Percentiles rank a stretch among this genome's conserved stretches.
Conservation (phyloP, 192 early-diverging fungal genomes). For the Backusella tuberculispora region DNA sequence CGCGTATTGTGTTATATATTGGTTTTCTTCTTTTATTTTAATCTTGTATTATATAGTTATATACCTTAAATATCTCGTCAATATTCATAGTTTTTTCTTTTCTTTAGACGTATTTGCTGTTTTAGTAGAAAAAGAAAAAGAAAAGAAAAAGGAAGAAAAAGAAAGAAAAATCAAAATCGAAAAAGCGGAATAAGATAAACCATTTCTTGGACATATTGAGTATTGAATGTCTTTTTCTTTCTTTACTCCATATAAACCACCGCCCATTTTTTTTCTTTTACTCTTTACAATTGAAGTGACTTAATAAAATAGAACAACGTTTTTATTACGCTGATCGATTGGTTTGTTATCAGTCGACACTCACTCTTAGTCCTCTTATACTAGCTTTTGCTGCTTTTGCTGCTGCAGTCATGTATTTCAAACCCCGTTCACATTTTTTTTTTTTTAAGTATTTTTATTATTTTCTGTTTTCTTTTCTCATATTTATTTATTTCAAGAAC, state of each 20-base stretch:
- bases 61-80: conserved; percentile 46
- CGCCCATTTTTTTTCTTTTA: neutral
- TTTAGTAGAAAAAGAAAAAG: neutral
- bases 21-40: neutral
- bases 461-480: conserved; percentile 2
- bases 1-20: neutral
- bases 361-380: no score
- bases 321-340: no score
- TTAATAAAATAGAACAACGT: no score
- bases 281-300: no score
- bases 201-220: neutral
- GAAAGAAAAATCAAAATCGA: neutral
- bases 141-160: neutral
- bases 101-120: neutral
- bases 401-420: no score
- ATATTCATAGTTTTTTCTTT: conserved; percentile 37
- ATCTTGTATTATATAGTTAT: neutral
- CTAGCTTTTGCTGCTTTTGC: no score
- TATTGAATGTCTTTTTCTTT: neutral
- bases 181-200: neutral
- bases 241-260: neutral
- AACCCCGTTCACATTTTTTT: no score
- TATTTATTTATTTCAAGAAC: neutral
- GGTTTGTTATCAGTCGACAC: no score
- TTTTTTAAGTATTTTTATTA: no score